These are phyloP conservation scores for Picochlorum sp. DNA, from an alignment of 139 green algal genomes.

Conservation along the genomic window DNA sequence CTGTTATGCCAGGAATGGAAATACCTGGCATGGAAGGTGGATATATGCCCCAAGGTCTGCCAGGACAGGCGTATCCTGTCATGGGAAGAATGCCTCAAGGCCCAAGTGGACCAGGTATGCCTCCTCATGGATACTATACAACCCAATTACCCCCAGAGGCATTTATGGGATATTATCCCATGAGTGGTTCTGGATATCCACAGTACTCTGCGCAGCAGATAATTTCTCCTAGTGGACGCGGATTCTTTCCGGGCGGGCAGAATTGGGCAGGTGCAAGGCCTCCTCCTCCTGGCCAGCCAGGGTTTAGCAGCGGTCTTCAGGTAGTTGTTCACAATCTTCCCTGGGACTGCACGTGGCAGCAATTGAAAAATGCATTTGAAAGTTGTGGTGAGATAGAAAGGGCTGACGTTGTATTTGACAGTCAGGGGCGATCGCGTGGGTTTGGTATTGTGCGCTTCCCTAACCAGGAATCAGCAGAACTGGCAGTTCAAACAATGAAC, in stretches of 20 bases:
- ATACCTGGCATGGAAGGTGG: too few species aligned
- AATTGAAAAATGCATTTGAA: conserved; percentile 74
- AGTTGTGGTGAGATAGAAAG: conserved; percentile 51
- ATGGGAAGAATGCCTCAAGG: neutral
- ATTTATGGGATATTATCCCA: conserved; percentile 11
- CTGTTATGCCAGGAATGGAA: too few species aligned
- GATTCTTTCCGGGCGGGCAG: conserved; percentile 27
- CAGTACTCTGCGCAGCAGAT: neutral
- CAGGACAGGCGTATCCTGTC: neutral
- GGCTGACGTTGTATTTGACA: conserved; percentile 76
- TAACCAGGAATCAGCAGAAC: conserved; percentile 49
- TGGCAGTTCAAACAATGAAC: conserved; percentile 65
- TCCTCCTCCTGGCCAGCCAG: conserved; percentile 43
- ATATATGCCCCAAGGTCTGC: too few species aligned
- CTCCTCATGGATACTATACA: neutral
- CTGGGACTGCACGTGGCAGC: conserved; percentile 79
- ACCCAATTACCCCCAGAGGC: conserved; percentile 3
- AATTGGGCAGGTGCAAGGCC: conserved; percentile 37
- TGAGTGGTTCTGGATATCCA: neutral
- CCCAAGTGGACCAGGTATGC: conserved; percentile 5
- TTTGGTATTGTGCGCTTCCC: conserved; percentile 79
- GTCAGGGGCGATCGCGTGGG: conserved; percentile 59
- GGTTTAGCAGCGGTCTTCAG: conserved; percentile 60
- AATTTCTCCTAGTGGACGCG: conserved; percentile 17
- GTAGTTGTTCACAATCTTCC: conserved; percentile 89